Evolutionary conservation across 73 alveolate genomes (phyloP), one percentile per base, ranked within the genome.

Genomic region (Urostyla sp.): DNA sequence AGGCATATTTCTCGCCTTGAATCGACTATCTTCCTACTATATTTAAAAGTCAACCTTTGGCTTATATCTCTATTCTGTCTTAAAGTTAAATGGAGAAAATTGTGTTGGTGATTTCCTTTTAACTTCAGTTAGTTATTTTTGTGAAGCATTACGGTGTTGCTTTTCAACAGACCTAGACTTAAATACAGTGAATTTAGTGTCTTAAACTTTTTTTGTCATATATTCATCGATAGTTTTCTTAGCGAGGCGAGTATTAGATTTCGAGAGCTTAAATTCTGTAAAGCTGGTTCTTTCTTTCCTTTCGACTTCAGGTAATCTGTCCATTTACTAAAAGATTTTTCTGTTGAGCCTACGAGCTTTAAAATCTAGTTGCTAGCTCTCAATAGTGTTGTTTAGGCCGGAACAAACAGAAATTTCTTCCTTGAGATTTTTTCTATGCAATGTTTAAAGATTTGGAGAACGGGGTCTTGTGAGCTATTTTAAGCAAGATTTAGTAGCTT

Each of bases 1-100:
- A 6, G 83, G 83, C 83, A 69, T 69, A 16, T 45, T 69, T 49
- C 69, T 69, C 49, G 83, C 83, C 24, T 69, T 69, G 30, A 69
- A 69, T 11, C 27, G 44, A 52, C 57, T 48, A 53, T 69, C 52
- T 23, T 48, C 7, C 8, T 21, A 20, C 28, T 55, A 48, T 20
- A 13, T 45, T 3, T 45, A 21, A 69, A 18, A 26, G 8, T 49
- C 40, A 5, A 28, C 20, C 31, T 45, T 45, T 10, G 48, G 15
- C 40, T 43, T 45, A 4, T 2, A 3, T 8, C 83, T 7, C 45
- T 69, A 67, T 3, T 69, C 83, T 5, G 83, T 69, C 45, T 69
- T 69, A 23, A 69, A 69, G 34, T 69, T 45, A 45, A 69, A 69
- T 5, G 83, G 83, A 49, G 63, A 20, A 46, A 49, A 27, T 23